These are phyloP conservation scores for Pythium brassicae DNA, from an alignment of 352 stramenopile genomes.

Conservation along the genomic window DNA sequence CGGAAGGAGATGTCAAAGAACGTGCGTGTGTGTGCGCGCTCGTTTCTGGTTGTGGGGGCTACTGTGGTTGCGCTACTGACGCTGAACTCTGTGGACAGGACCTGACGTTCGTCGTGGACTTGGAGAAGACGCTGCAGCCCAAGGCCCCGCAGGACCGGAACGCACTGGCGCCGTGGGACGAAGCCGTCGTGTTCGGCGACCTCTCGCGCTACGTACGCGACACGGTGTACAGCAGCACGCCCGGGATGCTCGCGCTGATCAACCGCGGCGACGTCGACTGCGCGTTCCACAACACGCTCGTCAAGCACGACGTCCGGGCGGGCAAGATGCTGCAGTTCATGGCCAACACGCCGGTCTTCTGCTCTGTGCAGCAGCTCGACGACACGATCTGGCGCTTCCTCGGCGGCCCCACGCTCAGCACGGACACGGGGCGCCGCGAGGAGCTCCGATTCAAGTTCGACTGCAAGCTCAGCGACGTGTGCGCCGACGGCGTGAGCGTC, in stretches of 20 bases:
- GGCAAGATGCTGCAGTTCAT: conserved; percentile 7
- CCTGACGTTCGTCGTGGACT: conserved; percentile 1
- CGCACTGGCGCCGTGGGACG: neutral
- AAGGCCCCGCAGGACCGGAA: too few relatives aligned
- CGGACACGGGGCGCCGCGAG: too few relatives aligned
- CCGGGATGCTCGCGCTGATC: neutral
- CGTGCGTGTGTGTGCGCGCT: neutral
- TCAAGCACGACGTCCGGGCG: neutral
- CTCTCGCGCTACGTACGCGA: conserved; percentile 4
- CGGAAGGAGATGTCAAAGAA: conserved; percentile 10
- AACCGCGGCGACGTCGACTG: neutral
- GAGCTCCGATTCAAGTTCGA: conserved; percentile 2
- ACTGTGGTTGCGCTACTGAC: too few relatives aligned
- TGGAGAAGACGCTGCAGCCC: neutral
- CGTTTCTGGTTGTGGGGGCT: too few relatives aligned
- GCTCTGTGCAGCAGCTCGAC: neutral
- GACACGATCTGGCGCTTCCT: conserved; percentile 2
- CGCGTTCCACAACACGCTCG: conserved; percentile 8
- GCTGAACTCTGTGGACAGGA: too few relatives aligned
- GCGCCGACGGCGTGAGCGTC: neutral
- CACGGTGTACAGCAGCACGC: conserved; percentile 1
- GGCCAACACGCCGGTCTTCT: conserved; percentile 5
- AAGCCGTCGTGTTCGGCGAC: neutral
- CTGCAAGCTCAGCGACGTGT: conserved; percentile 1
- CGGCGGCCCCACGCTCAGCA: too few relatives aligned